Conservation (phyloP, 1,139 yeast genomes). For the Geotrichum carabidarum region DNA sequence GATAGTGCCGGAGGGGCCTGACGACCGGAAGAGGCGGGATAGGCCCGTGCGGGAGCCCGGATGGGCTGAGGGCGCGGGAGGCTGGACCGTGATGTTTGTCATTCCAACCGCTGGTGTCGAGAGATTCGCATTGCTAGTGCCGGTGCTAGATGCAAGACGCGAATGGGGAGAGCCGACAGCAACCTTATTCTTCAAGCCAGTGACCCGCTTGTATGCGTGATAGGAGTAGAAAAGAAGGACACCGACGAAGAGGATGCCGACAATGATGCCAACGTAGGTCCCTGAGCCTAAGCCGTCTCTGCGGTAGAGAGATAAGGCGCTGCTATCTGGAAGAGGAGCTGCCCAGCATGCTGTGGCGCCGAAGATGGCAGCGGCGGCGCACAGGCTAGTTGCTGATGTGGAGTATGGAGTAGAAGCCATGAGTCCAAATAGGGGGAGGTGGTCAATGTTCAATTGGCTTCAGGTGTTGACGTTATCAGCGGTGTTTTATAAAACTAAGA, state of each 20-base stretch:
- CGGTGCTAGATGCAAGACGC: neutral
- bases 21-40: constrained; percentile 1
- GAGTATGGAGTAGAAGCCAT: neutral
- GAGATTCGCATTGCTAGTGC: neutral
- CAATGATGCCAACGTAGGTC: constrained; percentile 5
- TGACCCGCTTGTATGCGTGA: constrained; percentile 2
- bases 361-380: neutral
- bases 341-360: neutral
- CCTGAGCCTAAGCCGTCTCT: constrained; percentile 1
- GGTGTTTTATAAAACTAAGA: too few species aligned
- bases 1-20: neutral
- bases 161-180: neutral
- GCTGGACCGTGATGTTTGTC: neutral
- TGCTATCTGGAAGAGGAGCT: neutral
- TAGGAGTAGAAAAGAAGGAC: neutral
- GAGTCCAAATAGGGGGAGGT: neutral
- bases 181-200: neutral
- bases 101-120: neutral
- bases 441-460: neutral
- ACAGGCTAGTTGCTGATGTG: neutral
- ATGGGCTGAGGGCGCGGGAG: constrained; percentile 1
- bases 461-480: neutral
- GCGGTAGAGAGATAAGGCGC: neutral
- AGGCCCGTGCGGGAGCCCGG: neutral
- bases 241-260: neutral